phyloP scores from a whole-genome alignment of 106 monocot species.

The Dactylorhiza incarnata region DNA sequence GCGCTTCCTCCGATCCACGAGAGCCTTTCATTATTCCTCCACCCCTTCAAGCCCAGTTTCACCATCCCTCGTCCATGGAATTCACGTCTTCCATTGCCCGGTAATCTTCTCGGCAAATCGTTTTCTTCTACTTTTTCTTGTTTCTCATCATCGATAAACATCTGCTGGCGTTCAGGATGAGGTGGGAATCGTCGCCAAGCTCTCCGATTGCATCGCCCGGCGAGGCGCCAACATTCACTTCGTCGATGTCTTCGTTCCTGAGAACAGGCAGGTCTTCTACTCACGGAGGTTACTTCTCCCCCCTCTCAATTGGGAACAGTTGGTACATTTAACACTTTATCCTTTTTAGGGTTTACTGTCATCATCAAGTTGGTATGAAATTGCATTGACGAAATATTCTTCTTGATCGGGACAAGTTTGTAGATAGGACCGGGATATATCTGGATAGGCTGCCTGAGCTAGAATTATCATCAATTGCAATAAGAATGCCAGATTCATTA shows the following conservation, averaged over 20 bases:
- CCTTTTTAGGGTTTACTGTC: no score
- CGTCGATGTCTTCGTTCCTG: constrained; percentile 91
- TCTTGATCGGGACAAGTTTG: no score
- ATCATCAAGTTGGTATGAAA: no score
- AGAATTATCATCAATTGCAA: no score
- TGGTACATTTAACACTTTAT: no score
- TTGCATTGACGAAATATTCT: no score
- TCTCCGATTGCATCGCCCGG: constrained; percentile 77
- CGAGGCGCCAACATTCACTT: constrained; percentile 70
- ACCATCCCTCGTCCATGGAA: constrained; percentile 31
- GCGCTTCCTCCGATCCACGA: background rate
- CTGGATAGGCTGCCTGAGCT: no score
- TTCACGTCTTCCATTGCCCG: constrained; percentile 89
- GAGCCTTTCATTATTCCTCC: constrained; percentile 3
- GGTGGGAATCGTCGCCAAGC: constrained; percentile 81
- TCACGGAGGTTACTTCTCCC: constrained; percentile 52
- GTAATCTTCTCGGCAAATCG: constrained; percentile 17
- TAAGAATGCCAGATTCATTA: no score
- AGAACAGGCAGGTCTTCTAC: constrained; percentile 68
- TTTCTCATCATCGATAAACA: background rate
- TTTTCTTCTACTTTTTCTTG: background rate
- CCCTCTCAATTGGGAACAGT: background rate
- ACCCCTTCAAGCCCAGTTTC: background rate
- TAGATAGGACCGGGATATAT: no score
- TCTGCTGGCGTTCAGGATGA: constrained; percentile 33